A percentile compares a stretch with the other conserved stretches of the same genome.
phyloP scores from a whole-genome alignment of 1,284 basidiomycete genomes.

The Tilletia caries region DNA sequence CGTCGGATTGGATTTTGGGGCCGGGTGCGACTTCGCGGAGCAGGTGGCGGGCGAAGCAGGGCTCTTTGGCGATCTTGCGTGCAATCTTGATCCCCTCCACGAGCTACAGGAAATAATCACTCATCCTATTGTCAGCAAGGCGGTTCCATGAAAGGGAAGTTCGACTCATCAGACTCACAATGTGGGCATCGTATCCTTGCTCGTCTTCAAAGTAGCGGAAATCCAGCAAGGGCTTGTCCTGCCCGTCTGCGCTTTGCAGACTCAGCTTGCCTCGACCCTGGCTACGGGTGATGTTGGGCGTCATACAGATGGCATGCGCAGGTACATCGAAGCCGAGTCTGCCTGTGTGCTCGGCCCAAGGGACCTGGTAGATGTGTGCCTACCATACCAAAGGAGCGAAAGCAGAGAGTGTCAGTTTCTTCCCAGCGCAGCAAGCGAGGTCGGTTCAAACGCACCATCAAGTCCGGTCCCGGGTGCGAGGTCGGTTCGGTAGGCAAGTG shows the following conservation, averaged over 20 bases:
- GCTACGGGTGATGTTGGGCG: constrained; percentile 56
- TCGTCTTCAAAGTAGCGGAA: constrained; percentile 59
- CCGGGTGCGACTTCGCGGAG: constrained; percentile 56
- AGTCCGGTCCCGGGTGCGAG: constrained; percentile 48
- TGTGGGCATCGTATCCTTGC: constrained; percentile 57
- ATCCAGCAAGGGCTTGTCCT: constrained; percentile 57
- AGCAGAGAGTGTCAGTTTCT: too few species aligned
- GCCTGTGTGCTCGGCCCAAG: constrained; percentile 50
- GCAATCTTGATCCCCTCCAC: constrained; percentile 61
- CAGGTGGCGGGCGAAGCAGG: constrained; percentile 56
- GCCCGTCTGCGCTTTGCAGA: constrained; percentile 56
- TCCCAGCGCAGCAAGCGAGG: too few species aligned
- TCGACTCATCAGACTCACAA: too few species aligned
- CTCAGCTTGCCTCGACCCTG: constrained; percentile 54
- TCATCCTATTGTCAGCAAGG: too few species aligned
- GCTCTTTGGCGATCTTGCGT: constrained; percentile 56
- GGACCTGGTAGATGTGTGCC: constrained; percentile 39
- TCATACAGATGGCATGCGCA: constrained; percentile 55
- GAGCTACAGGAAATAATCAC: constrained; percentile 29
- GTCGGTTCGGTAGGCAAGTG: neutral
- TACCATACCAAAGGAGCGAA: too few species aligned
- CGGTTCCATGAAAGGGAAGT: too few species aligned
- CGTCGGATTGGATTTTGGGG: constrained; percentile 48
- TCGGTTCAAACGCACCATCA: constrained; percentile 41
- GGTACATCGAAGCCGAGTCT: constrained; percentile 51